These are phyloP conservation scores for Starmerella etchellsii DNA, from an alignment of 805 yeast species.

Conservation along the genomic window DNA sequence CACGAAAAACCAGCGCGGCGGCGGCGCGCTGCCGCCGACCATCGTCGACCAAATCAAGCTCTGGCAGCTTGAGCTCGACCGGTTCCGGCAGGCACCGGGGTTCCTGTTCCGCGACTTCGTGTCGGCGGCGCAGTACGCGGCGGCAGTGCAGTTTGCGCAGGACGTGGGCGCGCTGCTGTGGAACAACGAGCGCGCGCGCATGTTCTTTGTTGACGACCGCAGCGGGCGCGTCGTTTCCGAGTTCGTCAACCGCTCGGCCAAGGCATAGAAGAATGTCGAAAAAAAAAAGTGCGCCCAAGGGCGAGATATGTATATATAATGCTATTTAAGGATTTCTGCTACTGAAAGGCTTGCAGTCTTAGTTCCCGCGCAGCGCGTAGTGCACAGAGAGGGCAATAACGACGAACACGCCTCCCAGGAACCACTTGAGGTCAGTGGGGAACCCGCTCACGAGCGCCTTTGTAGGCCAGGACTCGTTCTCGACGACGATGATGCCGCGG, in stretches of 20 bases:
- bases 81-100: conserved; percentile 79
- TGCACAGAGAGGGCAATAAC: too few relatives aligned
- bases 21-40: conserved; percentile 73
- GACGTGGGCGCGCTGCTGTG: conserved; percentile 89
- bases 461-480: too few relatives aligned
- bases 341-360: too few relatives aligned
- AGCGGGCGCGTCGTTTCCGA: conserved; percentile 13
- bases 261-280: too few relatives aligned
- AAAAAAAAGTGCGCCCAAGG: too few relatives aligned
- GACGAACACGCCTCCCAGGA: too few relatives aligned
- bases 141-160: conserved; percentile 61
- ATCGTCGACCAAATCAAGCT: conserved; percentile 91
- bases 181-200: conserved; percentile 56
- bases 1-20: conserved; percentile 70
- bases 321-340: too few relatives aligned
- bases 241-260: conserved; percentile 11
- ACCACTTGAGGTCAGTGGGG: too few relatives aligned
- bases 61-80: conserved; percentile 93
- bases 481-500: conserved; percentile 1
- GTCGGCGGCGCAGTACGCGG: conserved; percentile 60
- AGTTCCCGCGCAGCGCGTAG: too few relatives aligned
- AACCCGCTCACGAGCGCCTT: too few relatives aligned
- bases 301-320: too few relatives aligned
- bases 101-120: conserved; percentile 77
- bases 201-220: conserved; percentile 60